These are phyloP conservation scores for Tolypocladium sp. DNA, from an alignment of 2,329 filamentous ascomycete genomes.

Conservation along the genomic window DNA sequence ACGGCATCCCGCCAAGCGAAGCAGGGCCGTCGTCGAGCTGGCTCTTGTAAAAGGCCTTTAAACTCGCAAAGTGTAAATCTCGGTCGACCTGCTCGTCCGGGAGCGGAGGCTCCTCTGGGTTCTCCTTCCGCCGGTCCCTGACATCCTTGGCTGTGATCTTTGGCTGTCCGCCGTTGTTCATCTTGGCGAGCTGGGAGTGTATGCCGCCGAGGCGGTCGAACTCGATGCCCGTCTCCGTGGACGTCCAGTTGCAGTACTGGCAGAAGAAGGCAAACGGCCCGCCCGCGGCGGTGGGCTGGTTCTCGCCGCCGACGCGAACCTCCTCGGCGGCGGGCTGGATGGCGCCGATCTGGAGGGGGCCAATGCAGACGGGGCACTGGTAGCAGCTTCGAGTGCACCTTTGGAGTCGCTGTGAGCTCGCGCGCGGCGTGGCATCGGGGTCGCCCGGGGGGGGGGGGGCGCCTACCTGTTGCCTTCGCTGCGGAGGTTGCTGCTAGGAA, in stretches of 20 bases:
- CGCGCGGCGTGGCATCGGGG: not conserved
- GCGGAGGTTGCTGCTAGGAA: slow-evolving; percentile 85
- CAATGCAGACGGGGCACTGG: slow-evolving; percentile 83
- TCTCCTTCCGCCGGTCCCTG: slow-evolving; percentile 41
- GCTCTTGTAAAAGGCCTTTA: slow-evolving; percentile 73
- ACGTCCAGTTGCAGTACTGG: slow-evolving; percentile 88
- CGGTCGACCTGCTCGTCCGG: slow-evolving; percentile 43
- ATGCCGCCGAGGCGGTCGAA: slow-evolving; percentile 88
- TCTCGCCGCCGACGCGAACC: slow-evolving; percentile 33
- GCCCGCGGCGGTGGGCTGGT: slow-evolving; percentile 17
- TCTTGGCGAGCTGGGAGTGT: slow-evolving; percentile 64
- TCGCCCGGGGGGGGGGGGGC: not conserved
- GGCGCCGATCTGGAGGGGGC: slow-evolving; percentile 66
- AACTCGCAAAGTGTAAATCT: slow-evolving; percentile 63
- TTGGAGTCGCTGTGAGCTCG: slow-evolving; percentile 8
- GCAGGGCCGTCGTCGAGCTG: slow-evolving; percentile 60
- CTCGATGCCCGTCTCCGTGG: slow-evolving; percentile 78
- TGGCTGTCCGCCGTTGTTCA: slow-evolving; percentile 52
- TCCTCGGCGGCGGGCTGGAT: slow-evolving; percentile 51
- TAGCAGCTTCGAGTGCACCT: slow-evolving; percentile 94
- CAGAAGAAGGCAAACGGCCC: slow-evolving; percentile 73
- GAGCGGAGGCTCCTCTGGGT: slow-evolving; percentile 24
- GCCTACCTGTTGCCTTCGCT: slow-evolving; percentile 83
- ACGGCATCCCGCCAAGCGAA: slow-evolving; percentile 36
- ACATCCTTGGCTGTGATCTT: slow-evolving; percentile 41